Percentiles rank a stretch among this genome's conserved stretches.
Evolutionary conservation across 352 stramenopile species (phyloP).

Genomic region (Phytophthora tentaculata): DNA sequence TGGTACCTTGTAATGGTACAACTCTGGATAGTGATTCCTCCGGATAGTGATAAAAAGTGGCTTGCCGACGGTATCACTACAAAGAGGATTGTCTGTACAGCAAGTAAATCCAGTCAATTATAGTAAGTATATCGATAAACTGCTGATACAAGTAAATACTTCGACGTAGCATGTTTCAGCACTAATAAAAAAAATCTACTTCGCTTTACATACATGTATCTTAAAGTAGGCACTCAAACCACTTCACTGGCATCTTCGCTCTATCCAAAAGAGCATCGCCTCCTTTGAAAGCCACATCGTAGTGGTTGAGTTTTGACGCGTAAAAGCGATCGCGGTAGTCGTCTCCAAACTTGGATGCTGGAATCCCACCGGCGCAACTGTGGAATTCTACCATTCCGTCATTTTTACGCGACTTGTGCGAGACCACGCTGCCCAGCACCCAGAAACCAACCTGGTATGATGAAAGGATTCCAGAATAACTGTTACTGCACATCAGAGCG

Average conservation of each 20-base stretch:
- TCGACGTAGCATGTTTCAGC: not conserved
- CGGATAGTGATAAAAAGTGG: no score
- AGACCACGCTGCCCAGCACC: conserved; percentile 26
- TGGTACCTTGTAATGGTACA: no score
- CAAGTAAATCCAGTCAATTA: no score
- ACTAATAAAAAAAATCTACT: not conserved
- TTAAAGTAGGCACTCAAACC: conserved; percentile 50
- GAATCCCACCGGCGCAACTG: conserved; percentile 39
- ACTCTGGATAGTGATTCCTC: no score
- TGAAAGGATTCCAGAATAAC: conserved; percentile 41
- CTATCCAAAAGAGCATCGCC: conserved; percentile 42
- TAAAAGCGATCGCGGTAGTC: conserved; percentile 40
- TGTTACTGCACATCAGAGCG: conserved; percentile 45
- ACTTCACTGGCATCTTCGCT: conserved; percentile 49
- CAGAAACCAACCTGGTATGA: conserved; percentile 31
- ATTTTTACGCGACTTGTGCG: conserved; percentile 42
- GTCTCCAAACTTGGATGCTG: conserved; percentile 36
- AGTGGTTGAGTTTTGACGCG: conserved; percentile 35
- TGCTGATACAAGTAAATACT: no score
- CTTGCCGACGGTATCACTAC: no score
- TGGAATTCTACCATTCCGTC: conserved; percentile 39
- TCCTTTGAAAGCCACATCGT: conserved; percentile 46
- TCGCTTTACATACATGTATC: not conserved
- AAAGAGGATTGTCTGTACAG: no score
- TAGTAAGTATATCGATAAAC: no score